Evolutionary conservation across 2,329 filamentous ascomycete species (phyloP).

Genomic region (Helotiales sp.): DNA sequence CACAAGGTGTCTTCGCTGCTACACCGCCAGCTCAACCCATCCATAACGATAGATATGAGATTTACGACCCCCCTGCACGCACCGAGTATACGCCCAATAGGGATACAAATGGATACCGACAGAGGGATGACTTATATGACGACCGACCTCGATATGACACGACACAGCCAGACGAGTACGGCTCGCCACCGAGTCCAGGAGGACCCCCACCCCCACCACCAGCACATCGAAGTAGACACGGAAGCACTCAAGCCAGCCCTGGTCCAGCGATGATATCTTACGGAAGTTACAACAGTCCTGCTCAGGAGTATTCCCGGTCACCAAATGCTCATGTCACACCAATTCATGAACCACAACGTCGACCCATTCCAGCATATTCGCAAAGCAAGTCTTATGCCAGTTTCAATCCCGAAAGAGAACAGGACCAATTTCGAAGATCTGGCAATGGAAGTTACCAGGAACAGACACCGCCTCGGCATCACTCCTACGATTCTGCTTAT

Average conservation of each 20-base stretch:
- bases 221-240: slow-evolving; percentile 31
- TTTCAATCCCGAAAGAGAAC: slow-evolving; percentile 28
- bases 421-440: slow-evolving; percentile 27
- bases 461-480: slow-evolving; percentile 33
- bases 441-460: slow-evolving; percentile 29
- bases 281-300: slow-evolving; percentile 27
- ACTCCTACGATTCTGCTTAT: slow-evolving; percentile 37
- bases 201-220: slow-evolving; percentile 37
- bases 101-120: slow-evolving; percentile 21
- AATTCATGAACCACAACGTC: slow-evolving; percentile 24
- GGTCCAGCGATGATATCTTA: slow-evolving; percentile 19
- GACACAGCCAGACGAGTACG: slow-evolving; percentile 30
- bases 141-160: slow-evolving; percentile 31
- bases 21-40: slow-evolving; percentile 20
- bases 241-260: slow-evolving; percentile 26
- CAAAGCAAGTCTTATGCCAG: slow-evolving; percentile 31
- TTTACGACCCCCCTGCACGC: slow-evolving; percentile 27
- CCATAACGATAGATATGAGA: slow-evolving; percentile 28
- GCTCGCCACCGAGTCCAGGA: slow-evolving; percentile 32
- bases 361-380: slow-evolving; percentile 28
- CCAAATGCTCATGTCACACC: slow-evolving; percentile 23
- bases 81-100: neutral
- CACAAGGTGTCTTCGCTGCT: slow-evolving; percentile 12
- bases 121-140: slow-evolving; percentile 19
- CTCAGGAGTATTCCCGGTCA: slow-evolving; percentile 14